Conservation (phyloP, 169 alveolate genomes). For the Babesia sp. region DNA sequence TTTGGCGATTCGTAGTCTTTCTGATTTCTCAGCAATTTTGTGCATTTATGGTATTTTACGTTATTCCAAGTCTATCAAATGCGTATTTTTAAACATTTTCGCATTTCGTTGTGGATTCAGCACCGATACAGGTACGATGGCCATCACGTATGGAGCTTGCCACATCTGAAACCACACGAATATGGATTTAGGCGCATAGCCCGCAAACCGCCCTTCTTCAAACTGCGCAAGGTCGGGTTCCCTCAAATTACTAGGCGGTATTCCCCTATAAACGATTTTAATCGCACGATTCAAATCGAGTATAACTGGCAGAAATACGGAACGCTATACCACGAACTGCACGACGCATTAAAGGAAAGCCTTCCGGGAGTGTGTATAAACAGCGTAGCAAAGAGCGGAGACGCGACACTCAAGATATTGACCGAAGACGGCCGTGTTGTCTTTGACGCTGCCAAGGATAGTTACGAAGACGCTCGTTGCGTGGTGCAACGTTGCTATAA, state of each 20-base stretch:
- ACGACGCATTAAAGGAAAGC: constrained; percentile 28
- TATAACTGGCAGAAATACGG: constrained; percentile 50
- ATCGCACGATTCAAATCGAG: constrained; percentile 38
- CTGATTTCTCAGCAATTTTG: background rate
- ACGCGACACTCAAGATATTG: background rate
- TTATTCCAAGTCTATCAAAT: constrained; percentile 1
- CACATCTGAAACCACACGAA: constrained; percentile 58
- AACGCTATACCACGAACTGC: constrained; percentile 33
- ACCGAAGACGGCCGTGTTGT: constrained; percentile 16
- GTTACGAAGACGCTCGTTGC: constrained; percentile 2
- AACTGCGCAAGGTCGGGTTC: constrained; percentile 24
- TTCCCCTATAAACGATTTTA: constrained; percentile 1
- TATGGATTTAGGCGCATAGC: constrained; percentile 64
- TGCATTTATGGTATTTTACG: background rate
- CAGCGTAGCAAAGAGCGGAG: constrained; percentile 7
- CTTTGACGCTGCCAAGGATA: constrained; percentile 24
- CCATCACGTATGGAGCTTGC: constrained; percentile 59
- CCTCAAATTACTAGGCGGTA: constrained; percentile 34
- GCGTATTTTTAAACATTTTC: too few relatives aligned
- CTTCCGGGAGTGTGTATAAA: constrained; percentile 27
- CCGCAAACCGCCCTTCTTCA: constrained; percentile 67
- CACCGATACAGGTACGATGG: constrained; percentile 43
- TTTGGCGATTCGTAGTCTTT: background rate
- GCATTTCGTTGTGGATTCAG: background rate
- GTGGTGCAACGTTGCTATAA: constrained; percentile 14